Evolutionary conservation across 2,329 filamentous ascomycete genomes (phyloP).

Genomic region (Arthrobotrys sinensis): DNA sequence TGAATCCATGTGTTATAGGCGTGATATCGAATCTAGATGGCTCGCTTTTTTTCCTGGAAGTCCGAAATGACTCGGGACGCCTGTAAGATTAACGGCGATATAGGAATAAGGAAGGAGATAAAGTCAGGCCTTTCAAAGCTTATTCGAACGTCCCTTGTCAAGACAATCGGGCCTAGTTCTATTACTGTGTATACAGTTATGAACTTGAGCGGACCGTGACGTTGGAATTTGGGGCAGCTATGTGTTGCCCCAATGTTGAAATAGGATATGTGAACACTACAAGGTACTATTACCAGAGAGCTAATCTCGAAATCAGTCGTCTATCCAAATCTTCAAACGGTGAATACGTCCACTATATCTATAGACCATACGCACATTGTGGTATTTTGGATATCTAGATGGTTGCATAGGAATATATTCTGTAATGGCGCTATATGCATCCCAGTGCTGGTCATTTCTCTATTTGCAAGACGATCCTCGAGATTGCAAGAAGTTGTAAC

Average conservation of each 20-base stretch:
- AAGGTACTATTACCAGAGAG: no score
- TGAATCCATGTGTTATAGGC: constrained; percentile 20
- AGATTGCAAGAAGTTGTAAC: no score
- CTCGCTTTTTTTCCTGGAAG: background rate
- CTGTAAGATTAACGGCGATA: constrained; percentile 8
- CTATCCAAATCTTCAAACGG: no score
- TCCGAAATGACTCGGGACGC: background rate
- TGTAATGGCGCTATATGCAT: no score
- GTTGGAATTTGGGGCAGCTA: constrained; percentile 11
- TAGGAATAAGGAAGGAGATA: constrained; percentile 25
- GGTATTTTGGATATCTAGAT: no score
- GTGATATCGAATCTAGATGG: constrained; percentile 4
- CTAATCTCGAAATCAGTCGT: no score
- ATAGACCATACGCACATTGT: no score
- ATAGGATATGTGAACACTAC: background rate
- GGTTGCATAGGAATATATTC: no score
- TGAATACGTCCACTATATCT: no score
- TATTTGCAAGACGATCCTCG: no score
- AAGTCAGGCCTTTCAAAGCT: constrained; percentile 28
- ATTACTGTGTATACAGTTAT: background rate
- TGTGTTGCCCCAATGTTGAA: constrained; percentile 3
- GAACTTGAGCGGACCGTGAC: constrained; percentile 5
- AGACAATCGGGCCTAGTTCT: background rate
- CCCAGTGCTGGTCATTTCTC: no score
- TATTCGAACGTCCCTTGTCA: constrained; percentile 31